Evolutionary conservation across 345 rosid genomes (phyloP).

Genomic region (Citrus inodora): DNA sequence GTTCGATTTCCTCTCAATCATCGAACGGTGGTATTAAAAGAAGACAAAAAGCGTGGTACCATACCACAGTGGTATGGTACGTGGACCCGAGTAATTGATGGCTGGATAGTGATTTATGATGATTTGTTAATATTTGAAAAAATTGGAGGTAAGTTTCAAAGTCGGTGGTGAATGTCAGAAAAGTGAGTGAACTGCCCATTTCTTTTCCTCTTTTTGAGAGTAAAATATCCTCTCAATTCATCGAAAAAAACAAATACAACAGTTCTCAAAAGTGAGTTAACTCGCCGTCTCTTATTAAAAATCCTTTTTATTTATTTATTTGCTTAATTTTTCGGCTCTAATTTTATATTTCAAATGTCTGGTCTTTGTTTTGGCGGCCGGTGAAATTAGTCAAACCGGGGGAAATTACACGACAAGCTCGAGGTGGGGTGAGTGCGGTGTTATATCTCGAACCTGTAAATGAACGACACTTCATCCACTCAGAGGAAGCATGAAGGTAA

Average conservation of each 20-base stretch:
- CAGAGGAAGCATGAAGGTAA: no score
- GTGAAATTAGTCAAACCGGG: not conserved
- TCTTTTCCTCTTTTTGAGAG: not conserved
- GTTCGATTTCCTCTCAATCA: no score
- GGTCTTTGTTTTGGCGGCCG: not conserved
- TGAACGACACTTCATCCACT: not conserved
- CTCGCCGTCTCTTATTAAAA: not conserved
- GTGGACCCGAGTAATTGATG: no score
- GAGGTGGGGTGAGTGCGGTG: not conserved
- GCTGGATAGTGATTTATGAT: no score
- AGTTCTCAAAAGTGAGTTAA: slow-evolving; percentile 48
- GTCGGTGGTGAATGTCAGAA: slow-evolving; percentile 45
- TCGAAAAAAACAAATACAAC: fast-evolving
- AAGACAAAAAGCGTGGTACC: no score
- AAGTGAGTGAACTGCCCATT: slow-evolving; percentile 49
- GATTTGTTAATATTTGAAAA: no score
- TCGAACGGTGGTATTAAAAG: no score
- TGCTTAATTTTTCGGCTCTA: not conserved
- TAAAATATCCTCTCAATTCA: no score
- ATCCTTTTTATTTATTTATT: not conserved
- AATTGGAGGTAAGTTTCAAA: not conserved
- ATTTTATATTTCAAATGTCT: not conserved
- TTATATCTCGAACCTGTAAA: not conserved
- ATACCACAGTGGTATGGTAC: no score
- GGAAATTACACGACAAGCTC: not conserved